Conservation (phyloP, 345 rosid genomes). For the Linum usitatissimum region DNA sequence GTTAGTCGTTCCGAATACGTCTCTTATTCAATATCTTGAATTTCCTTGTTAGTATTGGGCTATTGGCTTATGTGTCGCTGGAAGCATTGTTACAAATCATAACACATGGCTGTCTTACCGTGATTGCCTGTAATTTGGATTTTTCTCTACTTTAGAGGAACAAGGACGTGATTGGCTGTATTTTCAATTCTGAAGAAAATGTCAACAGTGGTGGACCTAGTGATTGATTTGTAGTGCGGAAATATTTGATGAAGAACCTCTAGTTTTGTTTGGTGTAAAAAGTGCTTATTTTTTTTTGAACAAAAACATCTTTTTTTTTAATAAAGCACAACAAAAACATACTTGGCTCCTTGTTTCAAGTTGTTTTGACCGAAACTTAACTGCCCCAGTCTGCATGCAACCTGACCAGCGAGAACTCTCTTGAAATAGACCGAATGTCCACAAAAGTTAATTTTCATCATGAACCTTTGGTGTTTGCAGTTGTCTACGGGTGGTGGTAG, state of each 20-base stretch:
- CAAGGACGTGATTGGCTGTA: background rate
- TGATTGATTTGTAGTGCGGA: background rate
- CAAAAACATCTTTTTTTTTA: too few species aligned
- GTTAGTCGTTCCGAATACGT: background rate
- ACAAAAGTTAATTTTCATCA: too few species aligned
- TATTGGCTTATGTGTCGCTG: background rate
- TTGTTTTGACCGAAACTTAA: too few species aligned
- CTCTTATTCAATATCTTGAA: background rate
- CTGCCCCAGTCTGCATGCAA: background rate
- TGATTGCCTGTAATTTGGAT: background rate
- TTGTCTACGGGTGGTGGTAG: constrained; percentile 77
- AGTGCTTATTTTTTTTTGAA: too few species aligned
- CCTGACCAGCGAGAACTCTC: background rate
- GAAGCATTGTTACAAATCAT: background rate
- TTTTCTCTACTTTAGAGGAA: background rate
- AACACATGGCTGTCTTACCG: too few species aligned
- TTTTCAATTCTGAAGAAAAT: background rate
- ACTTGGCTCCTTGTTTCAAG: too few species aligned
- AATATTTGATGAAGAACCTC: background rate
- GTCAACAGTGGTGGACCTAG: background rate
- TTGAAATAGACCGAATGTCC: background rate
- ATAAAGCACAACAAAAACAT: too few species aligned
- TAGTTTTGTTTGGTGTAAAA: too few species aligned
- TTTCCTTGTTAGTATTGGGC: background rate
- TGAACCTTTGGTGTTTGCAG: constrained; percentile 19